Evolutionary conservation across 805 yeast genomes (phyloP).

Genomic region (Metschnikowia colocasiae): DNA sequence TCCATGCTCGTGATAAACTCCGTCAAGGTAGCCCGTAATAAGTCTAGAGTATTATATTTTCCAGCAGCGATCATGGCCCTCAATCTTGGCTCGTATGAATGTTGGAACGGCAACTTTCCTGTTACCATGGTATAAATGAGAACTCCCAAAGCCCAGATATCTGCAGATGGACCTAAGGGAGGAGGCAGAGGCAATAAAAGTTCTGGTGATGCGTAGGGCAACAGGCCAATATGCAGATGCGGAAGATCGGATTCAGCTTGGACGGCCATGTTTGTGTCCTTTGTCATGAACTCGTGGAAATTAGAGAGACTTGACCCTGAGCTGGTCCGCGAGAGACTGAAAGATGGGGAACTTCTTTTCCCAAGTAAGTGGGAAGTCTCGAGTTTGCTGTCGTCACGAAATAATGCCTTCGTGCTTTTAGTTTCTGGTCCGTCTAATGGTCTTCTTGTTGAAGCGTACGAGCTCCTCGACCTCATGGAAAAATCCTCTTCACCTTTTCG

Average conservation of each 20-base stretch:
- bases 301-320: constrained; percentile 11
- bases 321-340: constrained; percentile 8
- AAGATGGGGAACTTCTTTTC: constrained; percentile 30
- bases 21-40: constrained; percentile 40
- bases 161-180: constrained; percentile 64
- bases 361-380: constrained; percentile 27
- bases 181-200: constrained; percentile 60
- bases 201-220: constrained; percentile 93
- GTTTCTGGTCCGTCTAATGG: constrained; percentile 36
- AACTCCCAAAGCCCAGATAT: constrained; percentile 91
- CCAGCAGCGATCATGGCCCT: constrained; percentile 70
- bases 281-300: constrained; percentile 16
- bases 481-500: constrained; percentile 14
- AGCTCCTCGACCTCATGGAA: constrained; percentile 29
- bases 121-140: constrained; percentile 66
- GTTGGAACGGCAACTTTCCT: constrained; percentile 79
- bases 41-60: constrained; percentile 47
- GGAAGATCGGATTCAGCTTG: constrained; percentile 45
- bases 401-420: constrained; percentile 20
- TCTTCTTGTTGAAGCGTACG: constrained; percentile 29
- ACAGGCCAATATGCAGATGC: constrained; percentile 75
- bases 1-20: constrained; percentile 25
- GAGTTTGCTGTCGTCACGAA: constrained; percentile 31
- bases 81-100: constrained; percentile 76
- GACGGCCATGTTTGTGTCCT: constrained; percentile 9